phyloP scores from a whole-genome alignment of 352 stramenopile species.

The Bremia lactucae region DNA sequence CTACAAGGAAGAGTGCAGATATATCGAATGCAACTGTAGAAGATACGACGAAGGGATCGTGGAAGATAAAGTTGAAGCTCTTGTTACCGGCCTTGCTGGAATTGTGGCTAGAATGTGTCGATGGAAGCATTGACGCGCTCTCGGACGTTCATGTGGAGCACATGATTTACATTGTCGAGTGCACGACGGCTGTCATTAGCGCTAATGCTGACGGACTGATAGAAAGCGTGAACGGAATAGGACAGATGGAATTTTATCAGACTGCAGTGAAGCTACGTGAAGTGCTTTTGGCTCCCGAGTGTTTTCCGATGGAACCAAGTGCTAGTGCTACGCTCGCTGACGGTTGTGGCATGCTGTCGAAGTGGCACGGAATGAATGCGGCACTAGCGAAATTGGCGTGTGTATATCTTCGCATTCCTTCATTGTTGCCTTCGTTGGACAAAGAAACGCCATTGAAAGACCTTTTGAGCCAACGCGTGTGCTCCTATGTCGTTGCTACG shows the following conservation, averaged over 20 bases:
- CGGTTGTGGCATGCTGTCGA: constrained; percentile 28
- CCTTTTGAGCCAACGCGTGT: constrained; percentile 34
- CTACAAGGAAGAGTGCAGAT: constrained; percentile 18
- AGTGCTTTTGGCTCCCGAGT: constrained; percentile 34
- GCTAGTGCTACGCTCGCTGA: constrained; percentile 35
- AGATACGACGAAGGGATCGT: too few species aligned
- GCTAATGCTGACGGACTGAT: constrained; percentile 28
- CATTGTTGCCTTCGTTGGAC: constrained; percentile 10
- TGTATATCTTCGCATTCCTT: constrained; percentile 28
- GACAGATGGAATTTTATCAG: constrained; percentile 20
- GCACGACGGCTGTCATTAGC: constrained; percentile 39
- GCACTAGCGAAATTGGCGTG: constrained; percentile 58
- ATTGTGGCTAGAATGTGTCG: constrained; percentile 66
- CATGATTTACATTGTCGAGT: constrained; percentile 74
- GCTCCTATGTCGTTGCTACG: constrained; percentile 42
- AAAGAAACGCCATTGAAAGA: constrained; percentile 7
- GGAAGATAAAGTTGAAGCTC: constrained; percentile 19
- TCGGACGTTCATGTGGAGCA: constrained; percentile 58
- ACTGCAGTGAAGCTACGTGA: constrained; percentile 38
- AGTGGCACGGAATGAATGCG: constrained; percentile 68
- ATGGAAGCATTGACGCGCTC: constrained; percentile 41
- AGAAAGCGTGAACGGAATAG: constrained; percentile 9
- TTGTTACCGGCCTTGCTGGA: constrained; percentile 51
- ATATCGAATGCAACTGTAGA: constrained; percentile 7
- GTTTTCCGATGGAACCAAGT: constrained; percentile 53